A percentile compares a stretch with the other conserved stretches of the same genome.
These are phyloP conservation scores for Stephania yunnanensis DNA, from an alignment of 164 flowering plant genomes.

Conservation along the genomic window DNA sequence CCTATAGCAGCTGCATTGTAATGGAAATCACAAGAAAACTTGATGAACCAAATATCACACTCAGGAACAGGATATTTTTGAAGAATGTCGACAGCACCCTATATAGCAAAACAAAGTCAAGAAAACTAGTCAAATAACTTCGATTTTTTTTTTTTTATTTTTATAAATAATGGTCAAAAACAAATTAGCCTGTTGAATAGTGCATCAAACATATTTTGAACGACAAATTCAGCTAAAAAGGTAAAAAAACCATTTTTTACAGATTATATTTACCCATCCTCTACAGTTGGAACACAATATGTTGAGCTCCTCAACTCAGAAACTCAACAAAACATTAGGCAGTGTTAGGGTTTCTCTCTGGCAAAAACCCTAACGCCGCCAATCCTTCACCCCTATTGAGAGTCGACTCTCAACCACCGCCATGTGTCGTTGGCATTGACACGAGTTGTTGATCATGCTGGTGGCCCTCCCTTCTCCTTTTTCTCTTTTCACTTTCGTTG, in stretches of 20 bases:
- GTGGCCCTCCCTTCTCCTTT: no score
- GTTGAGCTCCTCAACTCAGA: no score
- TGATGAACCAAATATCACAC: conserved; percentile 99
- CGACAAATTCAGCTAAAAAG: not conserved
- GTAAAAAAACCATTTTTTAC: not conserved
- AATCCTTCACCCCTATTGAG: no score
- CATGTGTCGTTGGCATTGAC: no score
- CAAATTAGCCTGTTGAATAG: not conserved
- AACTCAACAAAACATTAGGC: no score
- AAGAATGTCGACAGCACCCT: conserved; percentile 87
- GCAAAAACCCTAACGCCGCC: no score
- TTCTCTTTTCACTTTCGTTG: no score
- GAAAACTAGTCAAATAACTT: not conserved
- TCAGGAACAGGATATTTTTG: conserved; percentile 97
- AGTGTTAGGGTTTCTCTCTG: no score
- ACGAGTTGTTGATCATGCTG: no score
- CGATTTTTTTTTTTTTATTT: no score
- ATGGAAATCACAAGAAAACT: conserved; percentile 93
- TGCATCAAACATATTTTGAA: not conserved
- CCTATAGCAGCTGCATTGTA: conserved; percentile 83
- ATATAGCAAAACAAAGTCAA: conserved; percentile 4
- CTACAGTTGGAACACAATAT: no score
- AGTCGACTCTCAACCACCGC: no score
- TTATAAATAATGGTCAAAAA: not conserved
- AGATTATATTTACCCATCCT: not conserved